phyloP scores from a whole-genome alignment of 371 early-diverging fungal genomes.

The Mortierella sp. region DNA sequence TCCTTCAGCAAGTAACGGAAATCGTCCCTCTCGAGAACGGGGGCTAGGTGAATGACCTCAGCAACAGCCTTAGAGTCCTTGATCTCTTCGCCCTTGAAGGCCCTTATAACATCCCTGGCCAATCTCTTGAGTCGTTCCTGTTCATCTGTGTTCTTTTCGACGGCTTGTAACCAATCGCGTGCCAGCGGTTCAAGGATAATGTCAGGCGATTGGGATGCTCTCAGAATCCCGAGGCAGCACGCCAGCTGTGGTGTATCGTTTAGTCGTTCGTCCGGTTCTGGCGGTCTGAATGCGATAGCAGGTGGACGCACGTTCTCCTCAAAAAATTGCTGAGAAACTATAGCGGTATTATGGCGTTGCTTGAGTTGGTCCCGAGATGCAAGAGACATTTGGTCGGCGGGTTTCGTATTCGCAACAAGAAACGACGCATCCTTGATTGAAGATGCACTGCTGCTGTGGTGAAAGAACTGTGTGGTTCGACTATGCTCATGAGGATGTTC shows the following conservation, averaged over 20 bases:
- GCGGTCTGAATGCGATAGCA: neutral
- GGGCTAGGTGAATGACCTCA: no score
- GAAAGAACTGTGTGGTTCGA: neutral
- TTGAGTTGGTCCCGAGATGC: neutral
- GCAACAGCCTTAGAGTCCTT: no score
- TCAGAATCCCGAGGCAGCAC: neutral
- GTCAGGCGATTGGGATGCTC: neutral
- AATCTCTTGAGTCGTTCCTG: neutral
- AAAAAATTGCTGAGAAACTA: neutral
- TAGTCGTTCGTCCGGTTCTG: neutral
- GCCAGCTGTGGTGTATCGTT: neutral
- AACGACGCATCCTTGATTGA: neutral
- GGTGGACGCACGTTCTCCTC: neutral
- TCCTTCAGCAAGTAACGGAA: no score
- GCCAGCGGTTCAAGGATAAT: neutral
- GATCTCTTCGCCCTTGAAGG: no score
- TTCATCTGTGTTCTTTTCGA: neutral
- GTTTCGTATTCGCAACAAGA: neutral
- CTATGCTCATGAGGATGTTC: neutral
- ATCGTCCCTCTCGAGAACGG: no score
- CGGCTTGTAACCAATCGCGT: neutral
- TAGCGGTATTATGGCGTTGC: neutral
- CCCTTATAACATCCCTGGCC: no score
- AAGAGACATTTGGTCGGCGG: neutral
- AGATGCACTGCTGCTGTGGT: neutral